phyloP scores from a whole-genome alignment of 495 filamentous ascomycete genomes.

The Oidiodendron maius region DNA sequence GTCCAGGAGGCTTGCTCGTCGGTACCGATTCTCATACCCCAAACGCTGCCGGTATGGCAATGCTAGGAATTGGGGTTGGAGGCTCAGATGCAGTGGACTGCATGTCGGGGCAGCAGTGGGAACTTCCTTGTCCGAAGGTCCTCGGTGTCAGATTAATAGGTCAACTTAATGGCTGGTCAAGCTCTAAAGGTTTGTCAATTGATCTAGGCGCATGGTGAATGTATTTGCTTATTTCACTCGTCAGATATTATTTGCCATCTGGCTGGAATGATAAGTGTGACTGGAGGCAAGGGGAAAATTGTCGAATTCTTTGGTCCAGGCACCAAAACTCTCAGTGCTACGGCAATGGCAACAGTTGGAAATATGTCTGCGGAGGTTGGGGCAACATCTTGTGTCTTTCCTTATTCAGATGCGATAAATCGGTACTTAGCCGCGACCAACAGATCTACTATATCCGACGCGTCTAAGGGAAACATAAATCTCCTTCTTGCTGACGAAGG shows the following conservation, averaged over 20 bases:
- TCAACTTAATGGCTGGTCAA: slow-evolving; percentile 83
- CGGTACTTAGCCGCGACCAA: slow-evolving; percentile 93
- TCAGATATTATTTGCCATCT: slow-evolving; percentile 96
- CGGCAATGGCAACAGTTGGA: slow-evolving; percentile 63
- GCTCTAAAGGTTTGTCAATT: slow-evolving; percentile 65
- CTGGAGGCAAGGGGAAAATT: slow-evolving; percentile 95
- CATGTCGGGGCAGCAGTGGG: slow-evolving; percentile 97
- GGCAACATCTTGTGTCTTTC: slow-evolving; percentile 96
- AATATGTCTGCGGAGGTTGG: slow-evolving; percentile 92
- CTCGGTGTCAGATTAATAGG: slow-evolving; percentile 95
- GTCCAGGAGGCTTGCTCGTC: slow-evolving; percentile 93
- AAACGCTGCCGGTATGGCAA: slow-evolving; percentile 95
- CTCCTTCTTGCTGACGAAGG: slow-evolving; percentile 72
- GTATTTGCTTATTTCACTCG: no score
- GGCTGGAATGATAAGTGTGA: slow-evolving; percentile 93
- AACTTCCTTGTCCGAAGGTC: slow-evolving; percentile 94
- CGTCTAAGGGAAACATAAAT: slow-evolving; percentile 85
- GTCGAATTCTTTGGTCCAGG: slow-evolving; percentile 90
- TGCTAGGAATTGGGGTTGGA: slow-evolving; percentile 62
- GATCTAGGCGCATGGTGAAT: slow-evolving; percentile 3
- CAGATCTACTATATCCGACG: slow-evolving; percentile 80
- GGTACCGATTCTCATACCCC: slow-evolving; percentile 99
- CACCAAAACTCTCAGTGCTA: slow-evolving; percentile 57
- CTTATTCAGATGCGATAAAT: slow-evolving; percentile 97
- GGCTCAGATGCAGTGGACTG: slow-evolving; percentile 99